Percentiles rank a stretch among this genome's conserved stretches.
phyloP scores from a whole-genome alignment of 768 basidiomycete genomes.

The Xerocomellus amylosporus region DNA sequence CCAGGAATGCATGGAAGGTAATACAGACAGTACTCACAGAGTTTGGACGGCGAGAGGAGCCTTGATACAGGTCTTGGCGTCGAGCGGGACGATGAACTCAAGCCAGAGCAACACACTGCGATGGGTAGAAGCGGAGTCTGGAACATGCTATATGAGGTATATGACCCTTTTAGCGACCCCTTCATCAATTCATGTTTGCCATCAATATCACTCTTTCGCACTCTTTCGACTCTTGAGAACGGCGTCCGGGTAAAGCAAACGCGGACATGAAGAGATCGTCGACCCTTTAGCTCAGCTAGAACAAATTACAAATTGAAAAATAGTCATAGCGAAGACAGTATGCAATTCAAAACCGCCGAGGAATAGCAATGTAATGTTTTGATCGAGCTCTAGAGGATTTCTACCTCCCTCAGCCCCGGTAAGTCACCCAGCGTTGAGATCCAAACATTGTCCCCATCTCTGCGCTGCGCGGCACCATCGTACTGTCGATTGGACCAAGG shows the following conservation, averaged over 20 bases:
- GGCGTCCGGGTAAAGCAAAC: not conserved
- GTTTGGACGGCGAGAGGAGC: conserved; percentile 20
- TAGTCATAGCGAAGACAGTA: not conserved
- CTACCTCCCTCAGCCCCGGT: conserved; percentile 9
- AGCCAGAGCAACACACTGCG: conserved; percentile 3
- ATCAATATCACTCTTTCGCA: not conserved
- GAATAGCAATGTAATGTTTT: not conserved
- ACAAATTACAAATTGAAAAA: not conserved
- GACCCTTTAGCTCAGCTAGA: not conserved
- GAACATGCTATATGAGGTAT: conserved; percentile 16
- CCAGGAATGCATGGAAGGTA: conserved; percentile 1
- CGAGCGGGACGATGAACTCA: conserved; percentile 33
- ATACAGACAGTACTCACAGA: conserved; percentile 21
- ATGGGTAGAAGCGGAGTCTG: conserved; percentile 22
- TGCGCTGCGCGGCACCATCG: not conserved
- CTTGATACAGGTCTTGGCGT: conserved; percentile 37
- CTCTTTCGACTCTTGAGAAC: not conserved
- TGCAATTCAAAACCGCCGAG: not conserved
- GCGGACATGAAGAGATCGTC: not conserved
- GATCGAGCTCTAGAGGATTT: not conserved
- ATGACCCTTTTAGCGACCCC: conserved; percentile 1
- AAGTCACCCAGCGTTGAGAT: conserved; percentile 1
- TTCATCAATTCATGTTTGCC: not conserved
- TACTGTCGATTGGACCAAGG: not conserved
- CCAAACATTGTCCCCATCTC: not conserved